phyloP scores from a whole-genome alignment of 768 basidiomycete species.

The Auriscalpium microsporum region DNA sequence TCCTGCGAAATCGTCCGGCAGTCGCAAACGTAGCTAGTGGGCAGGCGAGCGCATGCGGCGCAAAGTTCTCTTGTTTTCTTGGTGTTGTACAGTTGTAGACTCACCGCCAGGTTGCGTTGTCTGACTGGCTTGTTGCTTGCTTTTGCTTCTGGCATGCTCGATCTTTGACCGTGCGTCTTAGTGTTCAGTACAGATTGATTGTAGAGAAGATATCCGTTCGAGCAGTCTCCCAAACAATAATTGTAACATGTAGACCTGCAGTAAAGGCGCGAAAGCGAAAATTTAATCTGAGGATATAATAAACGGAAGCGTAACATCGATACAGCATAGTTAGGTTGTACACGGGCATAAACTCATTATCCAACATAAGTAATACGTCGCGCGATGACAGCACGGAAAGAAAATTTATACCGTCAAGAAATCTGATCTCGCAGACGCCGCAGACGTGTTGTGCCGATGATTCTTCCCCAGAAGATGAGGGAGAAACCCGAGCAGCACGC shows the following conservation, averaged over 20 bases:
- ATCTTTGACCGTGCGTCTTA: not conserved
- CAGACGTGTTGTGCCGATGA: not conserved
- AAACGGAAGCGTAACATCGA: not conserved
- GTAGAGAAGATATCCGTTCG: not conserved
- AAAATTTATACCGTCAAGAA: not conserved
- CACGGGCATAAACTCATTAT: not conserved
- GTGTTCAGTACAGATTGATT: not conserved
- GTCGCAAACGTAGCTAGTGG: conserved; percentile 7
- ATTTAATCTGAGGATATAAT: not conserved
- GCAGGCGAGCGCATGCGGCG: not conserved
- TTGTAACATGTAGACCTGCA: not conserved
- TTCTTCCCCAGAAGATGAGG: not conserved
- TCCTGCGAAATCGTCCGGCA: conserved; percentile 1
- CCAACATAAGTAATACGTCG: not conserved
- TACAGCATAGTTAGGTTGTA: not conserved
- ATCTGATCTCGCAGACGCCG: not conserved
- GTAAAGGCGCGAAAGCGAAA: not conserved
- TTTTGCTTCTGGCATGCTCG: not conserved
- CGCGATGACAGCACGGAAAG: not conserved
- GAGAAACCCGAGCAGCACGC: not conserved
- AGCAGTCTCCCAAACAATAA: not conserved
- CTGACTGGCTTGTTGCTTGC: not conserved
- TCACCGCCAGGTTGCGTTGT: not conserved
- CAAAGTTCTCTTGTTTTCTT: not conserved
- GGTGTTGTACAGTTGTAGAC: not conserved